Evolutionary conservation across 2,329 filamentous ascomycete species (phyloP), one percentile per base, ranked within the genome.

Genomic region (Leptographium radiaticola): DNA sequence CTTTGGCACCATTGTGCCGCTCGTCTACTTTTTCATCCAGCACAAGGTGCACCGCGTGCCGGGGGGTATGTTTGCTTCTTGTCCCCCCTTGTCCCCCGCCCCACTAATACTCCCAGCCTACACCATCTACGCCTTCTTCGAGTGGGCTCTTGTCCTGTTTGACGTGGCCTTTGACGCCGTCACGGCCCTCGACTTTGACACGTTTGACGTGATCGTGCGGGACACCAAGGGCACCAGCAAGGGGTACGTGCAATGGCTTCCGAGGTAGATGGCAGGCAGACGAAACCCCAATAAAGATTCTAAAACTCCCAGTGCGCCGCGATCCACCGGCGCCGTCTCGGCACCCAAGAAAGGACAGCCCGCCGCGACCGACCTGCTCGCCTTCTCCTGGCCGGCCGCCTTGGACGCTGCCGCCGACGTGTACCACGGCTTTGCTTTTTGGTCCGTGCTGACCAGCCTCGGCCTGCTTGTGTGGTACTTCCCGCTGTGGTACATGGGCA

Each of bases 221-320:
- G 91, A 97, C 73, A 79, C 90, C 61, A 91, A 89, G 73, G 90
- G 89, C 60, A 72, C 84, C 66, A 93, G 87, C 76, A 90, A 91
- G 87, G 90, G 91, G 93, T 98, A 98, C 80, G 93, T 98, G 74
- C 81, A 84, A 74, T 86, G 86, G 86, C 89, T 96, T 79, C 91
- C 91, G 62, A 88, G 82, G 75, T 96, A 90, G 80, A 33, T 36
- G 45, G 31, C 31, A 16, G 43, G 16, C 43, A 45, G 13, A 31
- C 30, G 43, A 13, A 20, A 31, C 13, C 13, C 52, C 40, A 46
- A 53, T 40, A 31, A 9, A 5, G 55, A 47, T 46, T 75, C 72
- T 75, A 74, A 76, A 59, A 58, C 16, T 43, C 59, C 60, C 69
- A 80, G 76, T 73, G 70, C 69, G 59, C 75, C 71, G 59, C 60